Conservation (phyloP, 2,329 filamentous ascomycete species). For the Niveomyces coronatus region DNA sequence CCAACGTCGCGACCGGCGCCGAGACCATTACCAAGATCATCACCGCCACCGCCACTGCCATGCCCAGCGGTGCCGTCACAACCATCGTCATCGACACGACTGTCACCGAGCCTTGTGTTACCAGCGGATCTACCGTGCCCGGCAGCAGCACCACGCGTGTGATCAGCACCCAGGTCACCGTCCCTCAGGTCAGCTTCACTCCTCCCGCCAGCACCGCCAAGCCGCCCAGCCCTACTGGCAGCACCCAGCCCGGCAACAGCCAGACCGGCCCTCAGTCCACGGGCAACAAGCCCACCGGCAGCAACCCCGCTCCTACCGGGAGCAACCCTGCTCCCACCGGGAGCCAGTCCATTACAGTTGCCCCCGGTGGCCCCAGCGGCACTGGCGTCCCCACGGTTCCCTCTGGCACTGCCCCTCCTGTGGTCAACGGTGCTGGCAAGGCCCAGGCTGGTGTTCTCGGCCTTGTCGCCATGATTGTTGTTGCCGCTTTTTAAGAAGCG, state of each 20-base stretch:
- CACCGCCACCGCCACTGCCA: conserved; percentile 40
- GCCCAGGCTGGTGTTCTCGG: conserved; percentile 34
- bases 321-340: too few relatives aligned
- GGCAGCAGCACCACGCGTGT: conserved; percentile 35
- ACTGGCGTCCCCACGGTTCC: conserved; percentile 25
- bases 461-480: conserved; percentile 32
- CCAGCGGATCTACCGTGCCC: conserved; percentile 35
- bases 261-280: too few relatives aligned
- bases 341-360: conserved; percentile 15
- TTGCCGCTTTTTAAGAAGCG: conserved; percentile 35
- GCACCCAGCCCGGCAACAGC: neutral
- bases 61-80: conserved; percentile 35
- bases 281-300: conserved; percentile 13
- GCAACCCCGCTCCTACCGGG: conserved; percentile 16
- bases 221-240: conserved; percentile 5
- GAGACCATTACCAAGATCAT: conserved; percentile 53
- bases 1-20: conserved; percentile 71
- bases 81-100: conserved; percentile 37
- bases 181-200: conserved; percentile 43
- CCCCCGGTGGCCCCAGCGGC: conserved; percentile 16
- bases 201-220: conserved; percentile 17
- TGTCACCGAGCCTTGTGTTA: conserved; percentile 41
- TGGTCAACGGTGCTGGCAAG: conserved; percentile 30
- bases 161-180: conserved; percentile 40
- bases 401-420: conserved; percentile 23